phyloP scores from a whole-genome alignment of 2,329 filamentous ascomycete species.

The Pseudopithomyces chartarum region DNA sequence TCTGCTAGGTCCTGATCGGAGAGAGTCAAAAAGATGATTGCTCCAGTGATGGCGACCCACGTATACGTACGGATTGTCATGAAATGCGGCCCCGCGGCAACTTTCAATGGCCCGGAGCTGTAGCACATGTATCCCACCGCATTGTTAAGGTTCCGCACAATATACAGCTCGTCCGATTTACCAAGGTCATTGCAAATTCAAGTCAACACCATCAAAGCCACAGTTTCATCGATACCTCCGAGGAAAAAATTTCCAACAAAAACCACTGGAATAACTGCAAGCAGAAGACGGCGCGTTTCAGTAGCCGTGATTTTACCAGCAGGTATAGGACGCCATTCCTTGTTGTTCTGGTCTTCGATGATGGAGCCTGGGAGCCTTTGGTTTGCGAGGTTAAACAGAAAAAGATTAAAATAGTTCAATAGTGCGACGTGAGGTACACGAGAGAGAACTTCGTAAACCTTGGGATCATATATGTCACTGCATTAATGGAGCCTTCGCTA shows the following conservation, averaged over 20 bases:
- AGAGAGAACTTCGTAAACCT: not conserved
- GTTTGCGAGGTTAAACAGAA: conserved; percentile 47
- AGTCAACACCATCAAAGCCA: conserved; percentile 36
- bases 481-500: not conserved
- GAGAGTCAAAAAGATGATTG: too few species aligned
- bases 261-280: conserved; percentile 9
- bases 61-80: too few species aligned
- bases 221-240: conserved; percentile 24
- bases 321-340: conserved; percentile 41
- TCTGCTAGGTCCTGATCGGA: too few species aligned
- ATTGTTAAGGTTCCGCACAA: conserved; percentile 19
- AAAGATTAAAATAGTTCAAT: conserved; percentile 30
- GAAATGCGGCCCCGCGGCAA: too few species aligned
- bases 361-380: conserved; percentile 39
- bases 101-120: too few species aligned
- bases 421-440: not conserved
- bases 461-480: not conserved
- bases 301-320: conserved; percentile 21
- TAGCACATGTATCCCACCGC: too few species aligned
- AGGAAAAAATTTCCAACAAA: conserved; percentile 27
- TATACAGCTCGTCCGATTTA: conserved; percentile 2
- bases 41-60: too few species aligned
- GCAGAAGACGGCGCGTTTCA: not conserved
- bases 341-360: conserved; percentile 48
- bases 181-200: conserved; percentile 50